Evolutionary conservation across 2,329 filamentous ascomycete species (phyloP), one percentile per base, ranked within the genome.

Genomic region (Alternaria dauci): DNA sequence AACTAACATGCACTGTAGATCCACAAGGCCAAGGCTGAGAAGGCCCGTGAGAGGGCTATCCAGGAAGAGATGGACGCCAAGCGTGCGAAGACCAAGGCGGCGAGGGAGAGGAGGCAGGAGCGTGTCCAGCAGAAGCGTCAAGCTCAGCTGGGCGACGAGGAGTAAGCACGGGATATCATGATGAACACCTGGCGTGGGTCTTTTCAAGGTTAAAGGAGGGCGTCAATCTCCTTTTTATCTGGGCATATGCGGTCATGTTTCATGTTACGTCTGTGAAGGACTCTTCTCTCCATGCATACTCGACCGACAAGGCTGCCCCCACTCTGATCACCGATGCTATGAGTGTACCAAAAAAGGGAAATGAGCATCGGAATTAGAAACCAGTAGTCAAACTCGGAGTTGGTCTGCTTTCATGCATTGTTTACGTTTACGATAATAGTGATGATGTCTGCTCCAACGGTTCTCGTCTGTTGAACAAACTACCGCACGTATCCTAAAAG

Each of bases 21-120:
- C 83, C 95, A 99, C 92, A 96, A 94, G 86, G 95, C 95, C 87
- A 99, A 99, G 92, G 95, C 95, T 78, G 95, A 99, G 92, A 96
- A 96, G 88, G 88, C 89, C 73, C 95, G 95, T 84, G 95, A 98
- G 91, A 89, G 89, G 85, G 85, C 89, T 80, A 89, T 99, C 84
- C 94, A 96, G 91, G 94, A 98, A 83, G 94, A 98, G 88, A 99
- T 99, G 95, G 95, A 98, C 83, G 93, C 92, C 88, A 98, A 97
- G 91, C 93, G 95, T 87, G 93, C 93, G 83, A 97, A 97, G 93
- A 98, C 93, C 90, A 98, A 97, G 94, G 95, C 95, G 81, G 95
- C 95, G 79, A 93, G 95, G 86, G 95, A 98, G 91, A 91, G 95
- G 88, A 95, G 95, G 90, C 85, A 90, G 85, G 93, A 97, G 88